phyloP scores from a whole-genome alignment of 805 yeast species.

The Wickerhamomyces xylosicus region DNA sequence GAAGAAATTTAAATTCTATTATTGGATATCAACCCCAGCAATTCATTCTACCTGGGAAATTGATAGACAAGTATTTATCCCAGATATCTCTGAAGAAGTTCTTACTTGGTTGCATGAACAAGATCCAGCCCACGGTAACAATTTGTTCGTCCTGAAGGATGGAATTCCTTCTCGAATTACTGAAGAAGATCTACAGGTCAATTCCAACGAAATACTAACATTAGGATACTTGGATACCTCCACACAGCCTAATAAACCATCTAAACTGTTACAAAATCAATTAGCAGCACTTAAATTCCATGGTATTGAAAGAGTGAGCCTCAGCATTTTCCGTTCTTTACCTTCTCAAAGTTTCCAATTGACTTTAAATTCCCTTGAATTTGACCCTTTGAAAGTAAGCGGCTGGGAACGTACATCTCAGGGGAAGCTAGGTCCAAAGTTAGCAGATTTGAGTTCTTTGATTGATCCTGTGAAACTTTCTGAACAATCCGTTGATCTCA shows the following conservation, averaged over 20 bases:
- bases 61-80: constrained; percentile 1
- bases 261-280: constrained; percentile 49
- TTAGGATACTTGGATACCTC: constrained; percentile 33
- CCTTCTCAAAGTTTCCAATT: constrained; percentile 22
- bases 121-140: constrained; percentile 9
- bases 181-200: neutral
- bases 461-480: constrained; percentile 77
- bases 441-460: constrained; percentile 72
- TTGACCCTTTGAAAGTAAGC: constrained; percentile 28
- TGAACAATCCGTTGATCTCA: constrained; percentile 86
- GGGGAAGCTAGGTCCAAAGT: constrained; percentile 70
- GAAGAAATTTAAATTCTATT: constrained; percentile 77
- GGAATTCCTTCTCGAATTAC: constrained; percentile 8
- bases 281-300: constrained; percentile 33
- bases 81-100: constrained; percentile 4
- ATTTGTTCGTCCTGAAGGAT: constrained; percentile 21
- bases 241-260: constrained; percentile 27
- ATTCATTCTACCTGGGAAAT: constrained; percentile 41
- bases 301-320: constrained; percentile 23
- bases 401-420: constrained; percentile 88
- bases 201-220: neutral
- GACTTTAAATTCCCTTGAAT: constrained; percentile 9
- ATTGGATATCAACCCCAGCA: constrained; percentile 83
- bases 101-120: constrained; percentile 8
- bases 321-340: constrained; percentile 28